These are phyloP conservation scores for Aspergillus steynii DNA, from an alignment of 495 filamentous ascomycete genomes.

Conservation along the genomic window DNA sequence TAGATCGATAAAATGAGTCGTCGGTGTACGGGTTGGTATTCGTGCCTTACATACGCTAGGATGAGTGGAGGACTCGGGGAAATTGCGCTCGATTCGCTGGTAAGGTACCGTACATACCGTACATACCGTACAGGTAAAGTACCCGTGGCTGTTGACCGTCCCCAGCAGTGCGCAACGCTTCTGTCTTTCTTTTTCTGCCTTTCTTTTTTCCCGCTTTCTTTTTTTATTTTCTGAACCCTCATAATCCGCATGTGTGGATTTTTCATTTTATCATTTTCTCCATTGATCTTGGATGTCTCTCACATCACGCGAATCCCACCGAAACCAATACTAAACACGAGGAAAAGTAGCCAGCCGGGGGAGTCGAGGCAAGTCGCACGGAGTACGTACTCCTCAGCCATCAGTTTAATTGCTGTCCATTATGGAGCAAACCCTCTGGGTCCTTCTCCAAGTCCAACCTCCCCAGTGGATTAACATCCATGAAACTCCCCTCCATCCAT, in stretches of 20 bases:
- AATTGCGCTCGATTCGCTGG: not conserved
- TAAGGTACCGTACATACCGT: not conserved
- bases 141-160: not conserved
- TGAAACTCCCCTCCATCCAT: conserved; percentile 3
- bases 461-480: conserved; percentile 2
- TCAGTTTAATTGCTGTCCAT: conserved; percentile 6
- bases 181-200: not conserved
- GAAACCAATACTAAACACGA: not conserved
- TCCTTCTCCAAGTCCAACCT: conserved; percentile 5
- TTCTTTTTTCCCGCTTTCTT: not conserved
- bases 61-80: not conserved
- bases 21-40: not conserved
- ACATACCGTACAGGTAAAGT: not conserved
- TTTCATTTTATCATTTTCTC: not conserved
- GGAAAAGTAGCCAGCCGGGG: no score
- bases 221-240: not conserved
- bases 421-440: not conserved
- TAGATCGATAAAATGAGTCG: conserved; percentile 9
- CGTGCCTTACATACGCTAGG: not conserved
- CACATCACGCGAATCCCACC: not conserved
- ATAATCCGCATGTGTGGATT: no score
- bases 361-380: not conserved
- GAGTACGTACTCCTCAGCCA: conserved; percentile 1
- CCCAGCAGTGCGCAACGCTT: not conserved
- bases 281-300: not conserved